Evolutionary conservation across 139 green algal species (phyloP).

Genomic region (Chlorella sorokiniana): DNA sequence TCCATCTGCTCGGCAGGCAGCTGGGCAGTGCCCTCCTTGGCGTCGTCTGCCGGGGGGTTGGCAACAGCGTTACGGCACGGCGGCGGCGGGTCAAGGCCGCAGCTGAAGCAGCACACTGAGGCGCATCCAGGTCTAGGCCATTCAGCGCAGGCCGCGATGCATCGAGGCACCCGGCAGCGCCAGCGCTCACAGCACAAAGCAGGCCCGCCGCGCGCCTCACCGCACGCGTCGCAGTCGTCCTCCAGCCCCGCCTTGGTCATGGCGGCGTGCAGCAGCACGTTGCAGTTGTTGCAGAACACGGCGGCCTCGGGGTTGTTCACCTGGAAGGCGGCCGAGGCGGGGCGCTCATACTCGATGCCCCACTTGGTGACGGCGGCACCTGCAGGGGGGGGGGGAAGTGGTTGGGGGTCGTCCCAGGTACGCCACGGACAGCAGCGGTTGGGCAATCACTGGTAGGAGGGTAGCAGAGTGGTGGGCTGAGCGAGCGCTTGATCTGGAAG

Average conservation of each 20-base stretch:
- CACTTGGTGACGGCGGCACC: slow-evolving; percentile 80
- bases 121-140: too few species aligned
- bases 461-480: too few species aligned
- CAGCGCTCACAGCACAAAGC: neutral
- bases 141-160: neutral
- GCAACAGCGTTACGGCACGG: neutral
- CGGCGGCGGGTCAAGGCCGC: neutral
- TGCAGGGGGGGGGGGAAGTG: neutral
- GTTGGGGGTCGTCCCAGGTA: too few species aligned
- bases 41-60: slow-evolving; percentile 35
- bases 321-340: slow-evolving; percentile 86
- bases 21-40: slow-evolving; percentile 32
- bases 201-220: neutral
- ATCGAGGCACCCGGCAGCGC: neutral
- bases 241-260: slow-evolving; percentile 80
- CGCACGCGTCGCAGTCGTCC: slow-evolving; percentile 63
- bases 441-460: neutral
- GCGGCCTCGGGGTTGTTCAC: slow-evolving; percentile 80
- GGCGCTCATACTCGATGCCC: slow-evolving; percentile 95
- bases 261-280: slow-evolving; percentile 83
- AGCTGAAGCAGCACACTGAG: too few species aligned
- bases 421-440: too few species aligned
- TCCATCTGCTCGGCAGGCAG: slow-evolving; percentile 46
- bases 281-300: slow-evolving; percentile 91
- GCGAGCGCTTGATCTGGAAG: too few species aligned